A percentile compares a stretch with the other conserved stretches of the same genome.
These are phyloP conservation scores for Ogataea wickerhamii DNA, from an alignment of 805 yeast genomes.

Conservation along the genomic window DNA sequence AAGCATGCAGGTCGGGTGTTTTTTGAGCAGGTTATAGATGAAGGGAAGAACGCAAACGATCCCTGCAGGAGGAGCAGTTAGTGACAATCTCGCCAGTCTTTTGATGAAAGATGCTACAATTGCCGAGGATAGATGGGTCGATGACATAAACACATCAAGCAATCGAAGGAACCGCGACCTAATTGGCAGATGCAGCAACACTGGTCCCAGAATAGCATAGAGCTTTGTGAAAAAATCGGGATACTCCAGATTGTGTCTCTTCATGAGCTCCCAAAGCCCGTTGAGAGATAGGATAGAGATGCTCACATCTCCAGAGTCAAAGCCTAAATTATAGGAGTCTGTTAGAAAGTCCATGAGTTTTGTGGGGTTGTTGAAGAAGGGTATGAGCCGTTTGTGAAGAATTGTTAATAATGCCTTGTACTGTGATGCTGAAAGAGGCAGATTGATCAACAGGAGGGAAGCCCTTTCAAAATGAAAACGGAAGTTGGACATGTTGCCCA, in stretches of 20 bases:
- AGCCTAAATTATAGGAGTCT: conserved; percentile 62
- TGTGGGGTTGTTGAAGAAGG: conserved; percentile 75
- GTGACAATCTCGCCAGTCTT: conserved; percentile 66
- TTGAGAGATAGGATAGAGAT: conserved; percentile 69
- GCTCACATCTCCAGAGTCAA: conserved; percentile 29
- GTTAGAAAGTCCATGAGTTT: conserved; percentile 90
- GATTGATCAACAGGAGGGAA: conserved; percentile 54
- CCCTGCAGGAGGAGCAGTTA: conserved; percentile 84
- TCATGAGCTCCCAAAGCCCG: conserved; percentile 84
- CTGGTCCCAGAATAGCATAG: conserved; percentile 74
- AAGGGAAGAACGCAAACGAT: conserved; percentile 87
- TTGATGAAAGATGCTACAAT: conserved; percentile 89
- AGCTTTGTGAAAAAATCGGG: conserved; percentile 85
- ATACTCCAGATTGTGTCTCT: conserved; percentile 77
- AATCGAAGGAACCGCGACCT: conserved; percentile 85
- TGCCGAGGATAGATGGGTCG: conserved; percentile 81
- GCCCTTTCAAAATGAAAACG: conserved; percentile 65
- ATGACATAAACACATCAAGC: conserved; percentile 77
- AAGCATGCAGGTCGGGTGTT: conserved; percentile 93
- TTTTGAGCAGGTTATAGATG: conserved; percentile 79
- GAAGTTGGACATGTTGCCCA: conserved; percentile 37
- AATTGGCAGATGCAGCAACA: conserved; percentile 70
- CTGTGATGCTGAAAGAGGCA: conserved; percentile 43
- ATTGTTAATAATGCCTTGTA: conserved; percentile 66
- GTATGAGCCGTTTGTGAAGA: conserved; percentile 81